phyloP scores from a whole-genome alignment of 495 filamentous ascomycete genomes.

The Parmelia sp. region DNA sequence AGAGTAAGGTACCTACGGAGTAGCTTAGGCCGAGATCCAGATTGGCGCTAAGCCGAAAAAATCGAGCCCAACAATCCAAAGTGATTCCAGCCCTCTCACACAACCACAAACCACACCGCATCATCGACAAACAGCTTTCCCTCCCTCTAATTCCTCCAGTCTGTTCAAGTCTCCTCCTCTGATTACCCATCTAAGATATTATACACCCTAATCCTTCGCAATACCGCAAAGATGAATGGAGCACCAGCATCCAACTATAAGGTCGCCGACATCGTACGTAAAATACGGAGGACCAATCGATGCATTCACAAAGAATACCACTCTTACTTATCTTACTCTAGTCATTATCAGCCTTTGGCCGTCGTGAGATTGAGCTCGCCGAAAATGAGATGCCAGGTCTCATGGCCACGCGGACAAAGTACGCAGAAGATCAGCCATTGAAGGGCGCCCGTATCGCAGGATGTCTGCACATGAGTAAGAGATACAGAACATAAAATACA shows the following conservation, averaged over 20 bases:
- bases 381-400: constrained; percentile 99
- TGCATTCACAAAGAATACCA: constrained; percentile 5
- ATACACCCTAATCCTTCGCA: not conserved
- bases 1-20: not conserved
- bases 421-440: constrained; percentile 86
- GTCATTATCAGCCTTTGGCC: constrained; percentile 94
- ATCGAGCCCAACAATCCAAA: not conserved
- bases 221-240: constrained; percentile 47
- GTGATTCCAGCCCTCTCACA: too few relatives aligned
- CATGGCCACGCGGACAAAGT: constrained; percentile 89
- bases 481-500: not conserved
- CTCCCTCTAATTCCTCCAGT: not conserved
- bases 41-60: not conserved
- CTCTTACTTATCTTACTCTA: constrained; percentile 32
- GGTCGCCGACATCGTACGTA: constrained; percentile 87
- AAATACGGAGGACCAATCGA: not conserved
- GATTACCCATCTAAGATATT: not conserved
- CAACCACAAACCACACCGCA: too few relatives aligned
- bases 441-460: constrained; percentile 88
- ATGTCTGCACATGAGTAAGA: constrained; percentile 94
- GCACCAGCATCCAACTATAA: constrained; percentile 91
- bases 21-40: not conserved
- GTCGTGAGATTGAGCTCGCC: constrained; percentile 96
- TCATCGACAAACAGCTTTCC: not conserved
- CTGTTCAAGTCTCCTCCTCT: not conserved